A percentile compares a stretch with the other conserved stretches of the same genome.
phyloP scores from a whole-genome alignment of 352 stramenopile genomes.

The Aphanomyces cochlioides region DNA sequence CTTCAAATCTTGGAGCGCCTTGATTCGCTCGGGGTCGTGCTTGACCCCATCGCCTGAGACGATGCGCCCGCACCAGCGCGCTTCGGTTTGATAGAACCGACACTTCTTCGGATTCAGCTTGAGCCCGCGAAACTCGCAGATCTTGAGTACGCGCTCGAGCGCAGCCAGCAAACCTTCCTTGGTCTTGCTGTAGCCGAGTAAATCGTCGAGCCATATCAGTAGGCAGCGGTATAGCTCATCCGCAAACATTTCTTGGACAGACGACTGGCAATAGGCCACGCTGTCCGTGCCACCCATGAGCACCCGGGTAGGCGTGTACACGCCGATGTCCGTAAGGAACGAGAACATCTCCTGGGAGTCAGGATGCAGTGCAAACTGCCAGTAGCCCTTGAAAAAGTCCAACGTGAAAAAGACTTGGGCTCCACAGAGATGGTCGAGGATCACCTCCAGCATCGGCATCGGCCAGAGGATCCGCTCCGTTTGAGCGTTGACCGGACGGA shows the following conservation, averaged over 20 bases:
- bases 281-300: slow-evolving; percentile 23
- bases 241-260: background rate
- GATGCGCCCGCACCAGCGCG: slow-evolving; percentile 31
- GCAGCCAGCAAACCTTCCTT: slow-evolving; percentile 33
- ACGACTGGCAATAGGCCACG: slow-evolving; percentile 23
- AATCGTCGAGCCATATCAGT: slow-evolving; percentile 38
- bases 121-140: slow-evolving; percentile 30
- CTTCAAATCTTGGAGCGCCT: slow-evolving; percentile 21
- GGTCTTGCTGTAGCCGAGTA: slow-evolving; percentile 35
- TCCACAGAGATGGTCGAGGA: background rate
- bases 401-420: background rate
- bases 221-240: slow-evolving; percentile 30
- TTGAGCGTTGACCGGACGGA: slow-evolving; percentile 28
- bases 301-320: slow-evolving; percentile 30
- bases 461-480: slow-evolving; percentile 31
- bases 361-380: background rate
- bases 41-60: background rate
- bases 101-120: slow-evolving; percentile 35
- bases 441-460: slow-evolving; percentile 29
- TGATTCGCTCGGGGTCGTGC: slow-evolving; percentile 16
- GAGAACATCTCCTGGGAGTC: background rate
- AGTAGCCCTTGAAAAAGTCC: slow-evolving; percentile 4
- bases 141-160: slow-evolving; percentile 31
- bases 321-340: slow-evolving; percentile 23
- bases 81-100: slow-evolving; percentile 31